Conservation (phyloP, 495 filamentous ascomycete species). For the Aspergillus taichungensis region DNA sequence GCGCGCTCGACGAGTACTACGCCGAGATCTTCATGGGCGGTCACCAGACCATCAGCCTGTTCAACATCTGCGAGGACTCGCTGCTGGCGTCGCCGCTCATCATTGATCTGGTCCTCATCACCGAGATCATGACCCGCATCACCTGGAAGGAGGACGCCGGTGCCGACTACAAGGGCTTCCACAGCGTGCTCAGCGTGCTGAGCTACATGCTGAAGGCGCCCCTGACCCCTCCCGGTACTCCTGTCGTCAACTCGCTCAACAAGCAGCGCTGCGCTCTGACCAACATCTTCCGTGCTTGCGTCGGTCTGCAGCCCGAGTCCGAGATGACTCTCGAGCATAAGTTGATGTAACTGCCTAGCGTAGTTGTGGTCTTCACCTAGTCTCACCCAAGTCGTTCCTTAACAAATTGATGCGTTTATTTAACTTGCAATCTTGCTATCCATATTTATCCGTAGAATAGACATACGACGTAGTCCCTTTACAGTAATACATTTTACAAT, state of each 20-base stretch:
- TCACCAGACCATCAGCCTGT: slow-evolving; percentile 95
- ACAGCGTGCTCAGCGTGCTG: slow-evolving; percentile 93
- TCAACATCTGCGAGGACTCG: slow-evolving; percentile 99
- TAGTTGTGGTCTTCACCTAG: no score
- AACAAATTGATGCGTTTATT: no score
- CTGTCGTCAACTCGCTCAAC: slow-evolving; percentile 89
- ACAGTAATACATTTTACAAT: no score
- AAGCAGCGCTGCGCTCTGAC: slow-evolving; percentile 93
- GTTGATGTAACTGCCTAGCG: slow-evolving; percentile 53
- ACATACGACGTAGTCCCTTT: no score
- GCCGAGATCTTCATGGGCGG: slow-evolving; percentile 99
- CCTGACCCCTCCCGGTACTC: slow-evolving; percentile 88
- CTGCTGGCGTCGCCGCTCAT: slow-evolving; percentile 95
- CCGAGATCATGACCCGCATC: slow-evolving; percentile 98
- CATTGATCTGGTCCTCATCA: slow-evolving; percentile 85
- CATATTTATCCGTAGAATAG: no score
- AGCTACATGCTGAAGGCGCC: slow-evolving; percentile 99
- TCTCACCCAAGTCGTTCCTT: no score
- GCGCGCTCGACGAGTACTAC: slow-evolving; percentile 96
- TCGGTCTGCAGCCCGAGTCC: slow-evolving; percentile 94
- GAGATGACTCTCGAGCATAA: slow-evolving; percentile 99
- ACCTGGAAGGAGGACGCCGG: slow-evolving; percentile 66
- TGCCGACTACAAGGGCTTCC: slow-evolving; percentile 83
- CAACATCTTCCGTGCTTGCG: slow-evolving; percentile 98
- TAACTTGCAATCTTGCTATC: no score